phyloP scores from a whole-genome alignment of 192 early-diverging fungal genomes.

The Coemansia pectinata region DNA sequence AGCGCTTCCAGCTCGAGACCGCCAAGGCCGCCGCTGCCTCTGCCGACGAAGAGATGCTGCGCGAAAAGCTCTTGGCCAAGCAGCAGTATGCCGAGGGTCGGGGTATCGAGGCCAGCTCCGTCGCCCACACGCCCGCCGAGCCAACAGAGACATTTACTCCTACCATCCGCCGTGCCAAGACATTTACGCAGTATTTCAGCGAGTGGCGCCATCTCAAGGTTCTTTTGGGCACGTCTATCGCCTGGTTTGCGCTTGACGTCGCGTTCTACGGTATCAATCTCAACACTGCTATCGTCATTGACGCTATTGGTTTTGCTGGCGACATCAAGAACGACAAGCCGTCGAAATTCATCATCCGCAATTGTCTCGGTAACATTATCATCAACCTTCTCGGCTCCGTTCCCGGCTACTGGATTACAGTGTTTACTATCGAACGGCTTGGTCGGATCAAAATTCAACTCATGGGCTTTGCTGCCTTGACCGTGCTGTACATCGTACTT shows the following conservation, averaged over 20 bases:
- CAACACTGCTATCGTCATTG: conserved; percentile 74
- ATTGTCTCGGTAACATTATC: conserved; percentile 87
- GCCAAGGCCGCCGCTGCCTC: conserved; percentile 42
- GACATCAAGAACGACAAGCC: conserved; percentile 33
- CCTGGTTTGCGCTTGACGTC: conserved; percentile 80
- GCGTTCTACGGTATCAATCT: conserved; percentile 85
- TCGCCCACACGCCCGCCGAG: conserved; percentile 2
- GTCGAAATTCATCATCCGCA: conserved; percentile 59
- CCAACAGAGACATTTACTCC: not conserved
- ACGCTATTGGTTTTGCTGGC: conserved; percentile 67
- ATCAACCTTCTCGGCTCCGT: conserved; percentile 83
- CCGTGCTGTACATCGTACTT: conserved; percentile 72
- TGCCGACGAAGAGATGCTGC: conserved; percentile 51
- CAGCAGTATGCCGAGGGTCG: conserved; percentile 14
- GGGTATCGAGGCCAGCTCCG: conserved; percentile 16
- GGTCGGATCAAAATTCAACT: conserved; percentile 95
- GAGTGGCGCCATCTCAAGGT: conserved; percentile 80
- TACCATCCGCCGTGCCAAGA: conserved; percentile 29
- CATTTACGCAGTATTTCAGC: conserved; percentile 71
- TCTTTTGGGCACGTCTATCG: conserved; percentile 71
- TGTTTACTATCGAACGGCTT: conserved; percentile 82
- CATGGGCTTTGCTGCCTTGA: conserved; percentile 79
- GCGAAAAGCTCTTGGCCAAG: conserved; percentile 42
- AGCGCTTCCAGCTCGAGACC: conserved; percentile 64
- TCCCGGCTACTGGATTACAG: conserved; percentile 96